Base-by-base conservation (phyloP, 208 protist genomes). In the Wallacemonas sp. region DNA sequence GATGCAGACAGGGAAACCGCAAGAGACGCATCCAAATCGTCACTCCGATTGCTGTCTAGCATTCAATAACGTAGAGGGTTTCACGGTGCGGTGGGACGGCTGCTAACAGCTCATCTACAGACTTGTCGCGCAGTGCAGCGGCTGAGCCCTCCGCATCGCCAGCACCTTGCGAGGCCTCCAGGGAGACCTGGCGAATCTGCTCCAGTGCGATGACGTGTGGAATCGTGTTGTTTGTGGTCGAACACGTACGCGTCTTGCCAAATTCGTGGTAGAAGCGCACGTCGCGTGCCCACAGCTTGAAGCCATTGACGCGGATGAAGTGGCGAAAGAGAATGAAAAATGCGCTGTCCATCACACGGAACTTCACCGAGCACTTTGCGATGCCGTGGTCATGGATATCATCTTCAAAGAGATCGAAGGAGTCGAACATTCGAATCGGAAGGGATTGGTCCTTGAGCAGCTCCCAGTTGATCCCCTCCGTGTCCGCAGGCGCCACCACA, bases 311-410 rank as follows among this genome's bases (percentile, higher is more conserved):
- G 28, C 80, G 80, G 22, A 95, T 72, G 53, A 85, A 79, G 62
- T 95, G 86, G 8, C 86, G 77, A 55, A 82, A 83, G 26, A 92
- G 78, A 30, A 95, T 62, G 56, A 91, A 93, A 70, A 95, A 90
- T 24, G 82, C 80, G 24, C 26, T 65, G 19, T 72, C 45, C 89
- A 95, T 95, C 19, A 82, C 82, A 39, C 89, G 83, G 31, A 87
- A 76, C 66, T 88, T 85, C 27, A 95, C 66, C 30, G 76, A 84
- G 69, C 81, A 77, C 36, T 15, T 55, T 15, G 88, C 71, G 46
- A 92, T 66, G 33, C 89, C 89, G 59, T 82, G 64, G 49, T 95
- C 89, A 64, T 93, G 89, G 12, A 95, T 42, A 62, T 95, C 89
- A 67, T 95, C 90, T 67, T 96, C 86, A 62, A 93, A 79, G 14